A percentile compares a stretch with the other conserved stretches of the same genome.
Evolutionary conservation across 805 yeast species (phyloP).

Genomic region (Scheffersomyces amazonensis): DNA sequence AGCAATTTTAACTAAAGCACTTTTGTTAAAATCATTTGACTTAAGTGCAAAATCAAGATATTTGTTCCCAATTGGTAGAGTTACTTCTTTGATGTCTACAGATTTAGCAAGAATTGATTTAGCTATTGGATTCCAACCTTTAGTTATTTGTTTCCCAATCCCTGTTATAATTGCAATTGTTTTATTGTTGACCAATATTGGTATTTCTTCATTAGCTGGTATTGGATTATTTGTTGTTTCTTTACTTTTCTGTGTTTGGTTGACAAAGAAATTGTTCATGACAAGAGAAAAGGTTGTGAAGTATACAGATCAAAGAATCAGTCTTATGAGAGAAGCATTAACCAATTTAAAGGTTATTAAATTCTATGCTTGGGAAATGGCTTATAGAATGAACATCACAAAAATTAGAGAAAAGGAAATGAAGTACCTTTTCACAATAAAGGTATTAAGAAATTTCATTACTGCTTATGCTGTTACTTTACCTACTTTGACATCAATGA

Average conservation of each 20-base stretch:
- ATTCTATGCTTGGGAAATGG: conserved; percentile 46
- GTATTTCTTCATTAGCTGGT: conserved; percentile 39
- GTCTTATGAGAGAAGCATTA: conserved; percentile 42
- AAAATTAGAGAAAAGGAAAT: conserved; percentile 38
- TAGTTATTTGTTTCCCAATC: conserved; percentile 39
- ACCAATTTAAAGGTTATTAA: conserved; percentile 41
- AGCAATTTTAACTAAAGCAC: conserved; percentile 36
- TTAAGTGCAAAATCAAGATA: conserved; percentile 31
- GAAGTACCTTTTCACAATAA: conserved; percentile 38
- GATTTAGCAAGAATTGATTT: conserved; percentile 43
- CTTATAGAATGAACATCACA: conserved; percentile 35
- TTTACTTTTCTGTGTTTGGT: conserved; percentile 28
- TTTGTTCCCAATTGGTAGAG: conserved; percentile 35
- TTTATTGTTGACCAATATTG: conserved; percentile 33
- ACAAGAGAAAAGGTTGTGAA: conserved; percentile 34
- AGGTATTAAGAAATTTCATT: conserved; percentile 38
- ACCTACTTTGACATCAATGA: conserved; percentile 43
- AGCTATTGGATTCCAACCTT: conserved; percentile 43
- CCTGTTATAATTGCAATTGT: conserved; percentile 39
- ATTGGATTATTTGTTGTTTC: conserved; percentile 39
- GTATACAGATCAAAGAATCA: conserved; percentile 40
- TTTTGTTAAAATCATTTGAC: conserved; percentile 37
- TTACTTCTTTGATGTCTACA: conserved; percentile 41
- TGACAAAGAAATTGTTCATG: conserved; percentile 32
- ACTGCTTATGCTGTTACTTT: conserved; percentile 44